A percentile compares a stretch with the other conserved stretches of the same genome.
Evolutionary conservation across 2,329 filamentous ascomycete species (phyloP).

Genomic region (Beauveria bassiana): DNA sequence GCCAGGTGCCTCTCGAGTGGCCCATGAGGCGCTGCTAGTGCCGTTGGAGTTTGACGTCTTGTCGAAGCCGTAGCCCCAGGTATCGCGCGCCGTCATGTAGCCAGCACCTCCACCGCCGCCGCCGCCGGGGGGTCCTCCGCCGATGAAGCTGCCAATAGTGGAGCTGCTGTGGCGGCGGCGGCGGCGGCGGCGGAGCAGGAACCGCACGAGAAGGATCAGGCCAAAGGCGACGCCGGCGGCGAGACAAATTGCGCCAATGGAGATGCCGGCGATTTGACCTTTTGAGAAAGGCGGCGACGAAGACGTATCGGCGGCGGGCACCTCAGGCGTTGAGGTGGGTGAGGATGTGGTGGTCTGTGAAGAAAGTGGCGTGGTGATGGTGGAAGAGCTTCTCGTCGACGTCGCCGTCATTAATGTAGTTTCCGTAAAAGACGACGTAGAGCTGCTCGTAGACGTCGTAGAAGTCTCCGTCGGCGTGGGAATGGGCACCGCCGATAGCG

Average conservation of each 20-base stretch:
- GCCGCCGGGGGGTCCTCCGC: constrained; percentile 18
- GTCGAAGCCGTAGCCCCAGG: constrained; percentile 26
- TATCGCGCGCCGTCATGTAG: constrained; percentile 22
- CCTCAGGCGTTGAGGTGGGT: constrained; percentile 9
- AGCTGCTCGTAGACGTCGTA: constrained; percentile 2
- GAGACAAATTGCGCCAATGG: constrained; percentile 41
- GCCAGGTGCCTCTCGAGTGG: constrained; percentile 16
- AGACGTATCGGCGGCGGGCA: constrained; percentile 6
- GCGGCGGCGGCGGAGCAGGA: constrained; percentile 25
- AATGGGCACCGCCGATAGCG: neutral
- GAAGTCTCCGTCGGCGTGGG: neutral
- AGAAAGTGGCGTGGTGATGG: neutral
- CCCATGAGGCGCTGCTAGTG: constrained; percentile 19
- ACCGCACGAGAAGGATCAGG: constrained; percentile 37
- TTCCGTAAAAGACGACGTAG: constrained; percentile 6
- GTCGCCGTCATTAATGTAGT: neutral
- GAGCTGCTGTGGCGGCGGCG: constrained; percentile 27
- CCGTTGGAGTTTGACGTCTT: constrained; percentile 17
- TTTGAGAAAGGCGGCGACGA: constrained; percentile 21
- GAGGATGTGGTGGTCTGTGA: constrained; percentile 13
- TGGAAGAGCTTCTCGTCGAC: neutral
- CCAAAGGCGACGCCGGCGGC: constrained; percentile 40
- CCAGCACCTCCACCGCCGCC: neutral
- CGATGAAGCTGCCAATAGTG: constrained; percentile 31
- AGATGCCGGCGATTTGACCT: constrained; percentile 50